Conservation (phyloP, 2,329 filamentous ascomycete genomes). For the Talaromyces sp. region DNA sequence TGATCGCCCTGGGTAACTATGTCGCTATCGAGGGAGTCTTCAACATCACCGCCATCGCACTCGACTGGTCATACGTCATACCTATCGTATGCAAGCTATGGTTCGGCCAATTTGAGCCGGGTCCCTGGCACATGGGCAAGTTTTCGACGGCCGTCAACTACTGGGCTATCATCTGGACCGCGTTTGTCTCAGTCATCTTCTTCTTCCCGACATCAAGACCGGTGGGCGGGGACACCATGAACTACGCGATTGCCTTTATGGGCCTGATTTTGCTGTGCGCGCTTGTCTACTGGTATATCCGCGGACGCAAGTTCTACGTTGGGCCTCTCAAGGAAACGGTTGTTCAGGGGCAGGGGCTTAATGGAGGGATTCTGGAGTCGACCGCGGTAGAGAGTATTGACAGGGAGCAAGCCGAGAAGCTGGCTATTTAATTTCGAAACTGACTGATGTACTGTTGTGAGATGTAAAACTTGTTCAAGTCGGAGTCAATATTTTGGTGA, state of each 20-base stretch:
- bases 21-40: slow-evolving; percentile 42
- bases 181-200: slow-evolving; percentile 53
- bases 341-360: slow-evolving; percentile 4
- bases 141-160: slow-evolving; percentile 40
- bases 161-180: slow-evolving; percentile 50
- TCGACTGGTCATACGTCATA: slow-evolving; percentile 48
- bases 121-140: slow-evolving; percentile 50
- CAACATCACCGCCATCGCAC: slow-evolving; percentile 42
- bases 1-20: slow-evolving; percentile 55
- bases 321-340: slow-evolving; percentile 13
- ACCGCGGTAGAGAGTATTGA: slow-evolving; percentile 5
- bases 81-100: slow-evolving; percentile 52
- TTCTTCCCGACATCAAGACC: slow-evolving; percentile 48
- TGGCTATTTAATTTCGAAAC: neutral
- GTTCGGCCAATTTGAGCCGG: slow-evolving; percentile 46
- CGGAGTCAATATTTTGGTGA: neutral
- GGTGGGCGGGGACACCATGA: slow-evolving; percentile 43
- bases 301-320: slow-evolving; percentile 12
- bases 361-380: slow-evolving; percentile 4
- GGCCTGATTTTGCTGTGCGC: slow-evolving; percentile 11
- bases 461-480: neutral
- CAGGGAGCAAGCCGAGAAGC: neutral
- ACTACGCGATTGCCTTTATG: slow-evolving; percentile 13
- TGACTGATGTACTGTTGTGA: neutral
- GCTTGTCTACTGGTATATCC: slow-evolving; percentile 9